A percentile compares a stretch with the other conserved stretches of the same genome.
phyloP scores from a whole-genome alignment of 1,139 yeast genomes.

The Lodderomyces parapsilosis region DNA sequence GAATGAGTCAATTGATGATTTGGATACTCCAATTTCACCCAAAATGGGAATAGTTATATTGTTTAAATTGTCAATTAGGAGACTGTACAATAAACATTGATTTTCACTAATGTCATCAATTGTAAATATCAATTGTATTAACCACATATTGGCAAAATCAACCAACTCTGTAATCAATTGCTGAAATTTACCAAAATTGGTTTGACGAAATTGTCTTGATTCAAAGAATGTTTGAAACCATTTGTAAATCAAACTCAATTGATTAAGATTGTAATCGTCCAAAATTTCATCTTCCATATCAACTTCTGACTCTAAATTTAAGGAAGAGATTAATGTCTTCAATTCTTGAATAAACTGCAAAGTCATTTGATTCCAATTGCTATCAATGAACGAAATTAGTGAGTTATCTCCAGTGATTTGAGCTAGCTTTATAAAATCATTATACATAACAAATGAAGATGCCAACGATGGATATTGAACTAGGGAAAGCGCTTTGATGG shows the following conservation, averaged over 20 bases:
- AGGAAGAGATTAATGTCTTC: constrained; percentile 16
- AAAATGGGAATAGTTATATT: constrained; percentile 19
- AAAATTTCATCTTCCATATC: constrained; percentile 12
- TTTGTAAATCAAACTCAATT: constrained; percentile 21
- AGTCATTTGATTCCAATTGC: constrained; percentile 23
- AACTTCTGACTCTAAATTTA: constrained; percentile 17
- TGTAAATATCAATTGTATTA: constrained; percentile 26
- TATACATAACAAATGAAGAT: constrained; percentile 34
- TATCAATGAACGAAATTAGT: constrained; percentile 19
- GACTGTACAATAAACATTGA: constrained; percentile 32
- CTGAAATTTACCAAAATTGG: constrained; percentile 30
- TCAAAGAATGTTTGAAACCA: constrained; percentile 27
- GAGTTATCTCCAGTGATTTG: constrained; percentile 11
- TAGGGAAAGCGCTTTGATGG: constrained; percentile 33
- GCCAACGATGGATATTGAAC: constrained; percentile 32
- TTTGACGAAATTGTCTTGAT: constrained; percentile 21
- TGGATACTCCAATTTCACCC: constrained; percentile 16
- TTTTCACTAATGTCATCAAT: constrained; percentile 37
- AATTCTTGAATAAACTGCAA: constrained; percentile 23
- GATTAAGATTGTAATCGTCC: constrained; percentile 23
- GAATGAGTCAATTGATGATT: constrained; percentile 26
- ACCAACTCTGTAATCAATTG: constrained; percentile 26
- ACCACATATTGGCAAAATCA: constrained; percentile 31
- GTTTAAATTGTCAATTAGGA: constrained; percentile 23
- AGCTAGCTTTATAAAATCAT: constrained; percentile 33